A percentile compares a stretch with the other conserved stretches of the same genome.
Conservation (phyloP, 345 rosid species). For the Hirschfeldia incana region DNA sequence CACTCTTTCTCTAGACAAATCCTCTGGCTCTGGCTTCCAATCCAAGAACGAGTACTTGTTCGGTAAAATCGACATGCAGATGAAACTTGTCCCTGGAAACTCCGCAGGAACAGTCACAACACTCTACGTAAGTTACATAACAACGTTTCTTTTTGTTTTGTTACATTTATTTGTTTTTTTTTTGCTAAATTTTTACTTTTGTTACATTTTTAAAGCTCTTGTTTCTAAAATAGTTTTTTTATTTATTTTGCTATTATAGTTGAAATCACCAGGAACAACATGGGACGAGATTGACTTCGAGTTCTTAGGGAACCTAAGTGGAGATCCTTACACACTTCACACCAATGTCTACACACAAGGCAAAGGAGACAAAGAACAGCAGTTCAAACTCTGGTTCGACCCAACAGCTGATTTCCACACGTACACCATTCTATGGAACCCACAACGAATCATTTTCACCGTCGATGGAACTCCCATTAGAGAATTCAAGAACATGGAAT, state of each 20-base stretch:
- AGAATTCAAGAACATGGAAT: constrained; percentile 62
- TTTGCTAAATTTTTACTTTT: too few relatives aligned
- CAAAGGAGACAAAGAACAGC: constrained; percentile 66
- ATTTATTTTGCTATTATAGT: constrained; percentile 25
- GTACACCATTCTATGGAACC: constrained; percentile 63
- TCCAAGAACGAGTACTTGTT: constrained; percentile 42
- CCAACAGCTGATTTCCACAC: constrained; percentile 63
- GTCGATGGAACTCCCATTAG: constrained; percentile 62
- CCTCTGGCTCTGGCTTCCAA: constrained; percentile 42
- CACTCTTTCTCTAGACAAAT: constrained; percentile 33
- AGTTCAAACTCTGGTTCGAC: constrained; percentile 67
- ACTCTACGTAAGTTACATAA: constrained; percentile 46
- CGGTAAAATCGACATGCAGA: constrained; percentile 55
- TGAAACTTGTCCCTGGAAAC: constrained; percentile 62
- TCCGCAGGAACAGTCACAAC: constrained; percentile 65
- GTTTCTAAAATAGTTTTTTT: neutral
- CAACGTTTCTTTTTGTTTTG: neutral
- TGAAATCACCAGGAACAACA: constrained; percentile 59
- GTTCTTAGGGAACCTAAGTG: constrained; percentile 64
- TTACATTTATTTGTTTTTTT: too few relatives aligned
- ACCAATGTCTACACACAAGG: constrained; percentile 62
- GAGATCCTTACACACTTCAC: constrained; percentile 67
- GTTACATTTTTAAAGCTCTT: neutral
- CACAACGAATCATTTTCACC: constrained; percentile 55
- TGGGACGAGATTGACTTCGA: constrained; percentile 75